phyloP scores from a whole-genome alignment of 2,329 filamentous ascomycete species.

The Exophiala sideris region DNA sequence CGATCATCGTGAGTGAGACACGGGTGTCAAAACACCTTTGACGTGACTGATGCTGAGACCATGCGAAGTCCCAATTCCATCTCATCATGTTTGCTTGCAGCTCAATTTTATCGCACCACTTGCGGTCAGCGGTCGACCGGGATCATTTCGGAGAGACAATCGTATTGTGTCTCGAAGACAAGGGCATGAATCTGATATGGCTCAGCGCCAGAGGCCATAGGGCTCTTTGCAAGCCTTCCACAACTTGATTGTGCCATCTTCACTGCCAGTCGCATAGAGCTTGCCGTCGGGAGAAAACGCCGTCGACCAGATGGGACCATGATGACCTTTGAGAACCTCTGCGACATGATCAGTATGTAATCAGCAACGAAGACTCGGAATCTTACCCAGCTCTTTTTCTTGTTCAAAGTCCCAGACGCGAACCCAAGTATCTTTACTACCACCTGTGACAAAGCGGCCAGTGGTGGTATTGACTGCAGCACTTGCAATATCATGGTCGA shows the following conservation, averaged over 20 bases:
- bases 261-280: slow-evolving; percentile 91
- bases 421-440: slow-evolving; percentile 93
- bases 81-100: too few relatives aligned
- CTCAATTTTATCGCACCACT: too few relatives aligned
- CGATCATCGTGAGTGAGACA: too few relatives aligned
- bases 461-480: slow-evolving; percentile 81
- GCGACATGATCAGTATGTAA: slow-evolving; percentile 25
- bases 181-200: neutral
- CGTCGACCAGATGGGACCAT: slow-evolving; percentile 95
- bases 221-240: slow-evolving; percentile 66
- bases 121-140: too few relatives aligned
- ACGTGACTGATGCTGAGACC: too few relatives aligned
- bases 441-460: slow-evolving; percentile 82
- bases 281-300: slow-evolving; percentile 94
- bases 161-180: too few relatives aligned
- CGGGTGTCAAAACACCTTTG: too few relatives aligned
- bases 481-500: slow-evolving; percentile 83
- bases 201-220: slow-evolving; percentile 63
- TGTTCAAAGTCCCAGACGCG: slow-evolving; percentile 86
- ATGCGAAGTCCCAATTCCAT: too few relatives aligned
- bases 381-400: slow-evolving; percentile 69
- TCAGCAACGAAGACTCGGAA: neutral
- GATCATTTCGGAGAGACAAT: too few relatives aligned
- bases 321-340: slow-evolving; percentile 95
- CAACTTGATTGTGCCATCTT: slow-evolving; percentile 96